phyloP scores from a whole-genome alignment of 345 rosid genomes.

The Balakata baccata region DNA sequence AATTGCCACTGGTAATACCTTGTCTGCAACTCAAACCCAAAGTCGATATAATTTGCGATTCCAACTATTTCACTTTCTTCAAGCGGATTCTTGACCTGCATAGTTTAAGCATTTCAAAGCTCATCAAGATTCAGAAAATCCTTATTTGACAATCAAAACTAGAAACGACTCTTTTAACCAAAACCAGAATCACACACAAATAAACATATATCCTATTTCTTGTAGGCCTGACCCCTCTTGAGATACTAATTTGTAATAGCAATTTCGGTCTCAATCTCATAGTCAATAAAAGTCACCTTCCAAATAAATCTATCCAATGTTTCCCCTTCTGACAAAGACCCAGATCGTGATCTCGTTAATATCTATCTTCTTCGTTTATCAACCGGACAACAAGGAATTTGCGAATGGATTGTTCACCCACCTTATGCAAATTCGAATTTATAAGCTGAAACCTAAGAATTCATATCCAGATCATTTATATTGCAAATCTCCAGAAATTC shows the following conservation, averaged over 20 bases:
- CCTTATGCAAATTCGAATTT: background rate
- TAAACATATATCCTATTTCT: background rate
- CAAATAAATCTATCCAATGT: background rate
- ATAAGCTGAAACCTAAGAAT: background rate
- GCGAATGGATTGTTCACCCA: background rate
- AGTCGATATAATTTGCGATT: constrained; percentile 89
- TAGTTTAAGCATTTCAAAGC: constrained; percentile 18
- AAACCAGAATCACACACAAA: background rate
- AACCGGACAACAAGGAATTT: background rate
- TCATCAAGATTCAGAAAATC: constrained; percentile 5
- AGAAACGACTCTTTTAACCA: background rate
- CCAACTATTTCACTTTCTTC: constrained; percentile 79
- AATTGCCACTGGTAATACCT: constrained; percentile 42
- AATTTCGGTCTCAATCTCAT: constrained; percentile 4
- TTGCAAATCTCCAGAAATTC: background rate
- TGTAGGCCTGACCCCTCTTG: background rate
- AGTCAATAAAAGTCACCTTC: background rate
- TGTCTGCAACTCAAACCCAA: constrained; percentile 80
- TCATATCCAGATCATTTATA: background rate
- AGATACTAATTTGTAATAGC: background rate
- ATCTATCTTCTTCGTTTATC: background rate
- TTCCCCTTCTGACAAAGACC: background rate
- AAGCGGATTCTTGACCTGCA: constrained; percentile 84
- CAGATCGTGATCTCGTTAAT: background rate
- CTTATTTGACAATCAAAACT: background rate